Conservation (phyloP, 257 asterid species). For the Avicennia marina region DNA sequence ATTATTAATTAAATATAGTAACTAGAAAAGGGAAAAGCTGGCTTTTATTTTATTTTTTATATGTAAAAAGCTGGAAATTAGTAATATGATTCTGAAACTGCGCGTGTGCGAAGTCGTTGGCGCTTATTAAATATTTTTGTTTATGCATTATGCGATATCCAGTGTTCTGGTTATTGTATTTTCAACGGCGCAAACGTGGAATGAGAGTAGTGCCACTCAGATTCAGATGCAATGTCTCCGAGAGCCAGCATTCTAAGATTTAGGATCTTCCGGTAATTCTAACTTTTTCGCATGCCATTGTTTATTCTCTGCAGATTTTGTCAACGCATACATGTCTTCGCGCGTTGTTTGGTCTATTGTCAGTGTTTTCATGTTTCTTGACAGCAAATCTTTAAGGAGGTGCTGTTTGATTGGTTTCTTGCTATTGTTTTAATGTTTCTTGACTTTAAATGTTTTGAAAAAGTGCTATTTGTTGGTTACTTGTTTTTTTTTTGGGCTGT, state of each 20-base stretch:
- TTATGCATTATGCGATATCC: conserved; percentile 14
- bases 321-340: background rate
- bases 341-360: conserved; percentile 4
- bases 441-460: too few species aligned
- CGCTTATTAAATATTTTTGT: background rate
- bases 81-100: background rate
- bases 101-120: conserved; percentile 20
- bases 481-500: background rate
- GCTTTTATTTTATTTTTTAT: too few species aligned
- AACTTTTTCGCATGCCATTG: background rate
- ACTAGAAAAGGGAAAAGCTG: too few species aligned
- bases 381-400: conserved; percentile 1
- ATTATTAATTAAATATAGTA: too few species aligned
- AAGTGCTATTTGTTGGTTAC: too few species aligned
- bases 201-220: conserved; percentile 34
- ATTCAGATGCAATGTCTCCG: conserved; percentile 39
- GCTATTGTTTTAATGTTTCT: too few species aligned
- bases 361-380: conserved; percentile 3
- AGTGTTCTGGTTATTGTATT: conserved; percentile 14
- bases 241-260: conserved; percentile 24
- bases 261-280: conserved; percentile 32
- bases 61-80: background rate
- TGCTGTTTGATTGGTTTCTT: conserved; percentile 15
- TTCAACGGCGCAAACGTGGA: conserved; percentile 24
- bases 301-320: background rate